Percentiles rank a stretch among this genome's conserved stretches.
These are phyloP conservation scores for Ophiostoma himal-ulmi DNA, from an alignment of 2,329 filamentous ascomycete genomes.

Conservation along the genomic window DNA sequence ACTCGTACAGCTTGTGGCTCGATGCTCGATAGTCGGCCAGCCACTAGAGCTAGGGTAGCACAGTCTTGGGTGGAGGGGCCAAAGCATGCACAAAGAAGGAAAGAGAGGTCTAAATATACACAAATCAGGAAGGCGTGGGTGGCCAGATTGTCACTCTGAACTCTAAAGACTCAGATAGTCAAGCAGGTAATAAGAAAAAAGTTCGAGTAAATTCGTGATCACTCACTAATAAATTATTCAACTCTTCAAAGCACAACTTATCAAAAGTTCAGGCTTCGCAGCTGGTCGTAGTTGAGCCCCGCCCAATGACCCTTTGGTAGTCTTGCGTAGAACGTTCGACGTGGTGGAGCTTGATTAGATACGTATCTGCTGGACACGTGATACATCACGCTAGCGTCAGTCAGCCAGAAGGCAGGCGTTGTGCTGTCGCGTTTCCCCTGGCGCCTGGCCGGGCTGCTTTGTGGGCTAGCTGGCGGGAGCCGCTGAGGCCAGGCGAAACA, in stretches of 20 bases:
- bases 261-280: neutral
- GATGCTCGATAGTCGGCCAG: neutral
- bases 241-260: neutral
- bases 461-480: slow-evolving; percentile 7
- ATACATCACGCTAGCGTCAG: neutral
- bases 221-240: neutral
- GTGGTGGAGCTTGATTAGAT: slow-evolving; percentile 10
- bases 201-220: neutral
- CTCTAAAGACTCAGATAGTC: too few species aligned
- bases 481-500: slow-evolving; percentile 4
- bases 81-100: neutral
- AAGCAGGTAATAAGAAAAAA: neutral
- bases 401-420: slow-evolving; percentile 22
- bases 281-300: neutral
- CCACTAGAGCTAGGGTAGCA: neutral
- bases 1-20: neutral
- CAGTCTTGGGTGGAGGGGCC: neutral
- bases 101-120: neutral
- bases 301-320: neutral
- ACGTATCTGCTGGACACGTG: neutral
- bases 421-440: slow-evolving; percentile 43
- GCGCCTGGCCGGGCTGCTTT: slow-evolving; percentile 34
- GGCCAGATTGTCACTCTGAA: too few species aligned
- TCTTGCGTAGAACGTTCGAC: neutral
- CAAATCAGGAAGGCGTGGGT: neutral